A percentile compares a stretch with the other conserved stretches of the same genome.
Conservation (phyloP, 441 rosid species). For the Melastoma candidum region DNA sequence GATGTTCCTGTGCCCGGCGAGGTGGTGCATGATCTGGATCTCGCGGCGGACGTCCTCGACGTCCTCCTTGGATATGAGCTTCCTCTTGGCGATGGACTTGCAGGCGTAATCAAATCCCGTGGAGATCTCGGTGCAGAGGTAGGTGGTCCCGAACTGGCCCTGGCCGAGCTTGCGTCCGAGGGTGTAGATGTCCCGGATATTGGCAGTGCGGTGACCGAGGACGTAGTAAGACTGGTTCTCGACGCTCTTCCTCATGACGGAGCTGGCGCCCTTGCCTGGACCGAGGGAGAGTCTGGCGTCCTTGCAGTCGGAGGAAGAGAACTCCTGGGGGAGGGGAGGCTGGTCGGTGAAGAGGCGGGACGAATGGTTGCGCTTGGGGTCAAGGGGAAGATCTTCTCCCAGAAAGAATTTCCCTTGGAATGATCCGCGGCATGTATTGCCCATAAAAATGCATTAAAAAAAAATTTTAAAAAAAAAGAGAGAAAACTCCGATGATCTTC, state of each 20-base stretch:
- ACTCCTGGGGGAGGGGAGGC: constrained; percentile 28
- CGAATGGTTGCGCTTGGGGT: constrained; percentile 33
- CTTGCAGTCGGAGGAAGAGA: constrained; percentile 4
- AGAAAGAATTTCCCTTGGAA: constrained; percentile 47
- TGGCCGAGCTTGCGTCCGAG: constrained; percentile 84
- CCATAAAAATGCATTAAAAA: constrained; percentile 40
- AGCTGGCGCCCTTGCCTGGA: too few species aligned
- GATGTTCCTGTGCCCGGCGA: constrained; percentile 90
- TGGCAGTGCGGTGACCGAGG: constrained; percentile 78
- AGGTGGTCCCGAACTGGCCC: constrained; percentile 94
- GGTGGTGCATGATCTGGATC: constrained; percentile 98
- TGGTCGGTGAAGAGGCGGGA: constrained; percentile 26
- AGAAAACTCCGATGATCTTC: too few species aligned
- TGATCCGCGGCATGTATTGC: constrained; percentile 80
- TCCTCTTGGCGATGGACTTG: constrained; percentile 90
- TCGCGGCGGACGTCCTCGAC: constrained; percentile 95
- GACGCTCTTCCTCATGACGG: constrained; percentile 51
- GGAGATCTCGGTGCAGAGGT: constrained; percentile 54
- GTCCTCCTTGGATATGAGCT: constrained; percentile 80
- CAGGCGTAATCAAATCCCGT: constrained; percentile 75
- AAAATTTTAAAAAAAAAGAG: too few species aligned
- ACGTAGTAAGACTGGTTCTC: constrained; percentile 73
- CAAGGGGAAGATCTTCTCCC: constrained; percentile 69
- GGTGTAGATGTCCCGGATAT: constrained; percentile 70
- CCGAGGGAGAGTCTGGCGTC: too few species aligned